Evolutionary conservation across 169 alveolate genomes (phyloP).

Genomic region (Eimeria tenella): DNA sequence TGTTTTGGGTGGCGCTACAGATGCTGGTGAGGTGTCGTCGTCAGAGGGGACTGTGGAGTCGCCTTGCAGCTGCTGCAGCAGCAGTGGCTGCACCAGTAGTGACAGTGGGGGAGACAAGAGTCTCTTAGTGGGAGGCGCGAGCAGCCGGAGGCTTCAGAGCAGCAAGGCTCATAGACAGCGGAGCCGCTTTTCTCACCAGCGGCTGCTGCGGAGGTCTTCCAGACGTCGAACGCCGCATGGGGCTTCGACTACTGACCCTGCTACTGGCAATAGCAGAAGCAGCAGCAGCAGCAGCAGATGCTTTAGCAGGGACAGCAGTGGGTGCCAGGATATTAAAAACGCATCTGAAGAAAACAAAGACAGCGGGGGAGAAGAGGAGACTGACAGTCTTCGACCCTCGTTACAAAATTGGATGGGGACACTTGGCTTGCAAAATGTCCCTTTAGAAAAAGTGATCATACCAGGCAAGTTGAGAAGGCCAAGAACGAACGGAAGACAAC

Average conservation of each 20-base stretch:
- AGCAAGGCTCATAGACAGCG: neutral
- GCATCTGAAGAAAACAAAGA: neutral
- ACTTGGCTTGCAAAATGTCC: slow-evolving; percentile 2
- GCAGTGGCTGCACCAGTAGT: slow-evolving; percentile 25
- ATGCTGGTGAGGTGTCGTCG: neutral
- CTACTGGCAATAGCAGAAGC: neutral
- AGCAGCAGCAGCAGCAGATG: slow-evolving; percentile 3
- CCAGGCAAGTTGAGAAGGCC: neutral
- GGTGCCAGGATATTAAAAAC: neutral
- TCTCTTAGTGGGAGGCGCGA: neutral
- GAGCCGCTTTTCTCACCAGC: slow-evolving; percentile 25
- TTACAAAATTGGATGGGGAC: slow-evolving; percentile 64
- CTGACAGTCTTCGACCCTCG: neutral
- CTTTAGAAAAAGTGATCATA: slow-evolving; percentile 15
- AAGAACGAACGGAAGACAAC: too few relatives aligned
- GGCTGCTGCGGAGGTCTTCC: slow-evolving; percentile 26
- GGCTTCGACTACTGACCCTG: neutral
- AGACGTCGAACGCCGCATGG: neutral
- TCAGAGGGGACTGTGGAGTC: slow-evolving; percentile 47
- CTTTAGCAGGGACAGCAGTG: slow-evolving; percentile 24
- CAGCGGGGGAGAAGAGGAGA: neutral
- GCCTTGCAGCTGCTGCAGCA: slow-evolving; percentile 58
- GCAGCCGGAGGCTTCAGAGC: slow-evolving; percentile 6
- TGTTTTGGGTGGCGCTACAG: neutral
- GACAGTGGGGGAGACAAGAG: slow-evolving; percentile 17